Conservation (phyloP, 768 basidiomycete genomes). For the Terana coerulea region DNA sequence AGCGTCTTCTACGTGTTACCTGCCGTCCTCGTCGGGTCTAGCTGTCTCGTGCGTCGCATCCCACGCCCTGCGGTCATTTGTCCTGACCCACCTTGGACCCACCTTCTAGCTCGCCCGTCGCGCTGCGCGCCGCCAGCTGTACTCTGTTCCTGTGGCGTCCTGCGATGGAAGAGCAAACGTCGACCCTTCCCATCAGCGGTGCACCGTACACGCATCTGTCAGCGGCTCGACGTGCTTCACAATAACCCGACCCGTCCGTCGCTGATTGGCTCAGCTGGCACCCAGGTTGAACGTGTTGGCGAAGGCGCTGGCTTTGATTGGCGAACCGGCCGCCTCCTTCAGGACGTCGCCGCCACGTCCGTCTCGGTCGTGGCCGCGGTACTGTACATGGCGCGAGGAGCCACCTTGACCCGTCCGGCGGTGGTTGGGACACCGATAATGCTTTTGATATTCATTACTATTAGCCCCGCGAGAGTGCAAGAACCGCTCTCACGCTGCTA, state of each 20-base stretch:
- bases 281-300: not conserved
- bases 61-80: not conserved
- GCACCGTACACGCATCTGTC: conserved; percentile 71
- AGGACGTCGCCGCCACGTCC: conserved; percentile 67
- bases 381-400: conserved; percentile 63
- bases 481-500: conserved; percentile 55
- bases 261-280: not conserved
- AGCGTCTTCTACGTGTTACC: conserved; percentile 70
- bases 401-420: conserved; percentile 50
- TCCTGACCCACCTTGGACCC: not conserved
- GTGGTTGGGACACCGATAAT: conserved; percentile 52
- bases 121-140: conserved; percentile 57
- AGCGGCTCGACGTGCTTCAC: conserved; percentile 14
- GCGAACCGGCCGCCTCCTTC: conserved; percentile 58
- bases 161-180: conserved; percentile 68
- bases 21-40: conserved; percentile 53
- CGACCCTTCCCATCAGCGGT: conserved; percentile 64
- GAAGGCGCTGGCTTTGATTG: no score
- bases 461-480: conserved; percentile 60
- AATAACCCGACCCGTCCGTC: not conserved
- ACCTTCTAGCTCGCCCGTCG: conserved; percentile 56
- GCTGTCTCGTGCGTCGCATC: conserved; percentile 54
- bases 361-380: conserved; percentile 74
- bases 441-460: conserved; percentile 45
- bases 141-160: conserved; percentile 71